Conservation (phyloP, 108 stramenopile genomes). For the Discostella pseudostelligera region DNA sequence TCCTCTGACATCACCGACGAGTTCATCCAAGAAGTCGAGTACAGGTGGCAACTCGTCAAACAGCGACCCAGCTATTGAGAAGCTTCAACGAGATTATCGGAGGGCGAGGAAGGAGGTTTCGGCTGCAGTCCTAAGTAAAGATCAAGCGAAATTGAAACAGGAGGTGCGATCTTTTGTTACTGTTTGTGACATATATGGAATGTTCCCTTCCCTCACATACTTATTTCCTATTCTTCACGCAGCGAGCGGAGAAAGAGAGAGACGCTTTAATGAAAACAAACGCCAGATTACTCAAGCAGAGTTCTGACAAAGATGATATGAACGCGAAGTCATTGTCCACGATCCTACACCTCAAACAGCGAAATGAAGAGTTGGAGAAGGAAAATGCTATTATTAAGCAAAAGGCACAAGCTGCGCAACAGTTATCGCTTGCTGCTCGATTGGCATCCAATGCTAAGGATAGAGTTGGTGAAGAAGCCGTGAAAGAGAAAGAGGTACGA, state of each 20-base stretch:
- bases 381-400: conserved; percentile 74
- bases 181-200: neutral
- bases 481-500: conserved; percentile 56
- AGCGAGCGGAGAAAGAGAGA: conserved; percentile 72
- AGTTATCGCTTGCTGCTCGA: conserved; percentile 77
- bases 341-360: conserved; percentile 78
- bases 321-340: conserved; percentile 85
- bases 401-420: conserved; percentile 70
- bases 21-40: conserved; percentile 21
- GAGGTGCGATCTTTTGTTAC: conserved; percentile 43
- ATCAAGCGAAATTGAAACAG: conserved; percentile 72
- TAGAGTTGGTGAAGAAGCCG: conserved; percentile 70
- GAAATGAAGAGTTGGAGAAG: conserved; percentile 67
- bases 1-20: conserved; percentile 26
- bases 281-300: conserved; percentile 70
- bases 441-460: conserved; percentile 82
- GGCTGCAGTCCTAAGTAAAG: conserved; percentile 66
- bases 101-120: conserved; percentile 70
- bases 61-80: conserved; percentile 51
- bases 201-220: conserved; percentile 2
- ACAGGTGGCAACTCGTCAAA: conserved; percentile 17
- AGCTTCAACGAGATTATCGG: conserved; percentile 62
- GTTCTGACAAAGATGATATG: conserved; percentile 86
- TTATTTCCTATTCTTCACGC: neutral
- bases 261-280: conserved; percentile 69